phyloP scores from a whole-genome alignment of 1,139 yeast genomes.

The Arxiozyma heterogenica region DNA sequence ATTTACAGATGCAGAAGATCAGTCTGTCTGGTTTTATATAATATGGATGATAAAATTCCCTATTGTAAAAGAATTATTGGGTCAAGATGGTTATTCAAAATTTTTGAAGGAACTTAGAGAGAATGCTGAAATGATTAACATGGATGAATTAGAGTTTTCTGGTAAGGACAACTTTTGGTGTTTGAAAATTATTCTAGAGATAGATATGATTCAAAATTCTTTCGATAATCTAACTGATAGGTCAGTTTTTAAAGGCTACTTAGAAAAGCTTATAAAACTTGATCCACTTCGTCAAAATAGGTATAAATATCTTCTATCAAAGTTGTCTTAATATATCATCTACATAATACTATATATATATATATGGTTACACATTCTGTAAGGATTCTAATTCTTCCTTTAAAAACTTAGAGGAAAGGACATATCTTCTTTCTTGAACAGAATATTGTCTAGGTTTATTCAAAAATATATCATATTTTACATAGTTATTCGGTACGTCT shows the following conservation, averaged over 20 bases:
- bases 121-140: slow-evolving; percentile 46
- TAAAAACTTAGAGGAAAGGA: slow-evolving; percentile 43
- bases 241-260: slow-evolving; percentile 25
- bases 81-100: slow-evolving; percentile 24
- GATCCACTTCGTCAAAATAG: slow-evolving; percentile 68
- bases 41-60: slow-evolving; percentile 67
- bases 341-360: not conserved
- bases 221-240: slow-evolving; percentile 10
- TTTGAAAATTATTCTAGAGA: slow-evolving; percentile 43
- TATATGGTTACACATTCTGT: not conserved
- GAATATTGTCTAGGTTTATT: slow-evolving; percentile 27
- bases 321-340: not conserved
- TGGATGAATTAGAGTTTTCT: slow-evolving; percentile 50
- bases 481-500: slow-evolving; percentile 15
- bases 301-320: slow-evolving; percentile 37
- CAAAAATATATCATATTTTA: slow-evolving; percentile 27
- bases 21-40: slow-evolving; percentile 84
- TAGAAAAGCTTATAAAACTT: slow-evolving; percentile 40
- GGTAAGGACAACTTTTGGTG: slow-evolving; percentile 62
- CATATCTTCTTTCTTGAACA: slow-evolving; percentile 41
- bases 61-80: slow-evolving; percentile 27
- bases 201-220: slow-evolving; percentile 34
- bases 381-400: slow-evolving; percentile 16
- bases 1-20: slow-evolving; percentile 89
- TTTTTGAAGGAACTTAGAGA: slow-evolving; percentile 36